Evolutionary conservation across 2,329 filamentous ascomycete species (phyloP).

Genomic region (Neopestalotiopsis clavispora): DNA sequence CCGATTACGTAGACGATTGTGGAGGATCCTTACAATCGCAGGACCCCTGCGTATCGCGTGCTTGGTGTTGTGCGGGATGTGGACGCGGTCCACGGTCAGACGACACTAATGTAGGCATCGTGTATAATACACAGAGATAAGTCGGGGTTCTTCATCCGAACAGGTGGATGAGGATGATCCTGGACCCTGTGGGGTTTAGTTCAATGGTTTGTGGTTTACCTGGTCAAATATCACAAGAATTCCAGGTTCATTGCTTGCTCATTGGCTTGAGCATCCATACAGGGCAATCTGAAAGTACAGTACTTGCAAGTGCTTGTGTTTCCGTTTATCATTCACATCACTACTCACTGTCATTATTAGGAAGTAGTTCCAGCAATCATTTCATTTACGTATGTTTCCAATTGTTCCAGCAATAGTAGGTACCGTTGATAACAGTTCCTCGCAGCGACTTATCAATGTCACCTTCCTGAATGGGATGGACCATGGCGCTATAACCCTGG

Average conservation of each 20-base stretch:
- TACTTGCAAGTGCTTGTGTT: not conserved
- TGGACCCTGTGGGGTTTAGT: too few relatives aligned
- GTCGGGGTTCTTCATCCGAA: not conserved
- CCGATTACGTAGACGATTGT: conserved; percentile 3
- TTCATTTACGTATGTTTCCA: not conserved
- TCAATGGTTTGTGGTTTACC: too few relatives aligned
- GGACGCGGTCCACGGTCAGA: not conserved
- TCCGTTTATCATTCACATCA: not conserved
- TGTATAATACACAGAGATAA: not conserved
- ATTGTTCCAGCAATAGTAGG: conserved; percentile 12
- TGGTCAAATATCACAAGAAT: too few relatives aligned
- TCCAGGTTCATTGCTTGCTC: not conserved
- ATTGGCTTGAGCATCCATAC: not conserved
- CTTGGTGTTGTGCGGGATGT: conserved; percentile 2
- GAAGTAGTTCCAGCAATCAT: too few relatives aligned
- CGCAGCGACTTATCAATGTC: not conserved
- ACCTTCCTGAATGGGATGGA: conserved; percentile 10
- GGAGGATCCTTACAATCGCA: not conserved
- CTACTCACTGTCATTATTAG: not conserved
- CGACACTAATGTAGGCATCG: not conserved
- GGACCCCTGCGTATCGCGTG: conserved; percentile 5
- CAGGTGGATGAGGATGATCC: too few relatives aligned
- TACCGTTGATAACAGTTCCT: conserved; percentile 1
- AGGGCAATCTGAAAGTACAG: not conserved
- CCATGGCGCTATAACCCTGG: not conserved